phyloP scores from a whole-genome alignment of 1,284 basidiomycete species.

The Papiliotrema nemorosa region DNA sequence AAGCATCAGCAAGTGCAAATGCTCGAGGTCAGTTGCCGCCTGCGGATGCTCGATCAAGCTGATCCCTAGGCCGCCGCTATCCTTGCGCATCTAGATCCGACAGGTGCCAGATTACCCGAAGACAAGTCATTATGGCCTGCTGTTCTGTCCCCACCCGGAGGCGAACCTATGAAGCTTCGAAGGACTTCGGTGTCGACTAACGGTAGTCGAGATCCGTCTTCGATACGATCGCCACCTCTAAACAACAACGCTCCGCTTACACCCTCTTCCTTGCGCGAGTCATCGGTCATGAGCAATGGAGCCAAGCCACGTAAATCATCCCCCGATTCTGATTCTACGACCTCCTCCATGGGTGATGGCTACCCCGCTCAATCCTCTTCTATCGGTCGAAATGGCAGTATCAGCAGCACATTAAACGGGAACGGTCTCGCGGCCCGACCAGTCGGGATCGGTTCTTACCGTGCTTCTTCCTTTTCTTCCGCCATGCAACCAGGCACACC shows the following conservation, averaged over 20 bases:
- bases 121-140: slow-evolving; percentile 74
- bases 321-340: slow-evolving; percentile 42
- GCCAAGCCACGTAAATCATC: slow-evolving; percentile 28
- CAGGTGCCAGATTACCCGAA: slow-evolving; percentile 73
- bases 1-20: slow-evolving; percentile 99
- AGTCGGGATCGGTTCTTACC: slow-evolving; percentile 9
- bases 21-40: slow-evolving; percentile 64
- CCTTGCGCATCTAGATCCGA: slow-evolving; percentile 69
- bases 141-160: slow-evolving; percentile 52
- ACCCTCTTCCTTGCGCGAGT: slow-evolving; percentile 36
- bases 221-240: slow-evolving; percentile 35
- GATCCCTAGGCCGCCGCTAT: slow-evolving; percentile 79
- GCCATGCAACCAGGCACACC: slow-evolving; percentile 28
- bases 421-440: slow-evolving; percentile 8
- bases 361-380: slow-evolving; percentile 5
- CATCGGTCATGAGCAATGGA: slow-evolving; percentile 15
- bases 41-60: not conserved
- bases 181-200: slow-evolving; percentile 17
- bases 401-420: no score
- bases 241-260: slow-evolving; percentile 35
- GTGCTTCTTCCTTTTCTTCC: slow-evolving; percentile 12
- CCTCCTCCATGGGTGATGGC: slow-evolving; percentile 35
- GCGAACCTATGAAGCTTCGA: slow-evolving; percentile 18
- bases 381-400: slow-evolving; percentile 1
- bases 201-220: slow-evolving; percentile 30